These are phyloP conservation scores for Micromonas commoda DNA, from an alignment of 139 green algal genomes.

Conservation along the genomic window DNA sequence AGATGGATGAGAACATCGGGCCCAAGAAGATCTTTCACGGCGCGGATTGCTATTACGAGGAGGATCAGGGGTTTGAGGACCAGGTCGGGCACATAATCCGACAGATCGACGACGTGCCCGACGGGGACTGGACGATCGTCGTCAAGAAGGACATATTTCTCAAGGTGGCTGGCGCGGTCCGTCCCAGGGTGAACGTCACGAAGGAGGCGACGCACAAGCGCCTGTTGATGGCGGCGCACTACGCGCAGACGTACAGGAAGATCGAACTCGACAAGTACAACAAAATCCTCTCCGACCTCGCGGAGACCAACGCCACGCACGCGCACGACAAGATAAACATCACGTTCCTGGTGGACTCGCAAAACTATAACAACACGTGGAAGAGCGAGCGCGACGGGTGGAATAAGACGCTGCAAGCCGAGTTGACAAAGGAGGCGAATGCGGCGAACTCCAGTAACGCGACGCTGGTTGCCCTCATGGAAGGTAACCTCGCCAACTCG, in stretches of 20 bases:
- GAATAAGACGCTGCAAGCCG: background rate
- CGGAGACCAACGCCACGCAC: background rate
- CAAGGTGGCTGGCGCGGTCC: constrained; percentile 62
- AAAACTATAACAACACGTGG: background rate
- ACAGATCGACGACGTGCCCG: constrained; percentile 56
- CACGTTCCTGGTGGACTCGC: background rate
- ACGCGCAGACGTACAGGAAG: background rate
- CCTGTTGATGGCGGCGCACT: background rate
- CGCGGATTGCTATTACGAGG: constrained; percentile 59
- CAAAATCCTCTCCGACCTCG: background rate
- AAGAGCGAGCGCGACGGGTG: background rate
- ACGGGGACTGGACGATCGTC: constrained; percentile 57
- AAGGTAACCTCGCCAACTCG: too few relatives aligned
- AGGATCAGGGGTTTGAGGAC: constrained; percentile 54
- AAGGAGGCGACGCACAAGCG: background rate
- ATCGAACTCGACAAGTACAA: background rate
- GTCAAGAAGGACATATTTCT: constrained; percentile 71
- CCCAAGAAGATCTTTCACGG: constrained; percentile 36
- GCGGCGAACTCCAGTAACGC: too few relatives aligned
- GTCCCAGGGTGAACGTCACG: background rate
- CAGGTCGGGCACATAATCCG: constrained; percentile 37
- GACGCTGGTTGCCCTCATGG: too few relatives aligned
- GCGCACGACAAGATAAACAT: constrained; percentile 34
- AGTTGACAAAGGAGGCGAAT: too few relatives aligned
- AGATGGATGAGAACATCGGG: background rate